phyloP scores from a whole-genome alignment of 2,329 filamentous ascomycete species.

The Aspergillus hiratsukae region DNA sequence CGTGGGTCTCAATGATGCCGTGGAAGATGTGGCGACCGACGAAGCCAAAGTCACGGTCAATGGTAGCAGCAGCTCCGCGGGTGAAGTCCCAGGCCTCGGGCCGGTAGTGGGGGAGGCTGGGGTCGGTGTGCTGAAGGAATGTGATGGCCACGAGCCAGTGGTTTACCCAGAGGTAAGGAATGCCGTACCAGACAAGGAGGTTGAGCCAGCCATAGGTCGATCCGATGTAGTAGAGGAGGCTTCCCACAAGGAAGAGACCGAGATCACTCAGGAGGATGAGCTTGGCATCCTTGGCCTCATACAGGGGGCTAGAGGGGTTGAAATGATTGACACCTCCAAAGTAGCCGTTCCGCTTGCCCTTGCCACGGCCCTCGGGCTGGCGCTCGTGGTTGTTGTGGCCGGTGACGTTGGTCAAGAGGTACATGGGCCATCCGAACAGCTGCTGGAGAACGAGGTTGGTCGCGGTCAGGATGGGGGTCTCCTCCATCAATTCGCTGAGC shows the following conservation, averaged over 20 bases:
- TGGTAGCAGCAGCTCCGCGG: constrained; percentile 88
- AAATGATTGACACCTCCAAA: constrained; percentile 91
- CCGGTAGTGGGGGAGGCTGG: constrained; percentile 86
- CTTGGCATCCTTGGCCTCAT: constrained; percentile 84
- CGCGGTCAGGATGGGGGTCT: constrained; percentile 82
- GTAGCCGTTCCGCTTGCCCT: constrained; percentile 82
- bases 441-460: constrained; percentile 75
- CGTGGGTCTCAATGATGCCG: constrained; percentile 96
- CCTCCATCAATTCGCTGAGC: constrained; percentile 83
- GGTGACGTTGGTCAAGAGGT: constrained; percentile 86
- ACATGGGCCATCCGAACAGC: constrained; percentile 87
- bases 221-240: constrained; percentile 63
- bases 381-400: constrained; percentile 92
- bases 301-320: constrained; percentile 79
- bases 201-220: constrained; percentile 79
- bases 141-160: constrained; percentile 99
- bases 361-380: constrained; percentile 88
- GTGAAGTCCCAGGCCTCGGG: constrained; percentile 85
- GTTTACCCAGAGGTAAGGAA: constrained; percentile 97
- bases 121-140: constrained; percentile 95
- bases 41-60: constrained; percentile 96
- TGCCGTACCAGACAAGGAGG: constrained; percentile 87
- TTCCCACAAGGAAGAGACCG: constrained; percentile 62
- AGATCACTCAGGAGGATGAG: constrained; percentile 83
- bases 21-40: constrained; percentile 86